These are phyloP conservation scores for Sphagnum fallax DNA, from an alignment of 228 moss, liverwort and hornwort genomes.

Conservation along the genomic window DNA sequence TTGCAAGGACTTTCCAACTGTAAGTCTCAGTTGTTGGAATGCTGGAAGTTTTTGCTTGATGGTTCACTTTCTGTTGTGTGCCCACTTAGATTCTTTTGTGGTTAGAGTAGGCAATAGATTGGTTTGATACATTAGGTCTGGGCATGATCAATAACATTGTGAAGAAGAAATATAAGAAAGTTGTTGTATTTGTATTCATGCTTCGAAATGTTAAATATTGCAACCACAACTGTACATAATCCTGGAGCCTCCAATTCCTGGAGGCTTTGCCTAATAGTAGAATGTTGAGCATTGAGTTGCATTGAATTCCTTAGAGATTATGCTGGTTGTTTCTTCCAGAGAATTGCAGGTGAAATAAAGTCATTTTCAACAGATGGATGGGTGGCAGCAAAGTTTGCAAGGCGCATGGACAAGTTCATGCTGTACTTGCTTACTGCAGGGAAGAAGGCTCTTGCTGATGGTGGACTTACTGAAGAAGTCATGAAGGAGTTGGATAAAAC, in stretches of 20 bases:
- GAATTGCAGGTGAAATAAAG: conserved; percentile 86
- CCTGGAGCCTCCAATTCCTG: no score
- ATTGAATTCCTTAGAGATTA: no score
- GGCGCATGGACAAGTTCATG: conserved; percentile 99
- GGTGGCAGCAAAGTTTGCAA: conserved; percentile 90
- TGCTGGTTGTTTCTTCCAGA: conserved; percentile 20
- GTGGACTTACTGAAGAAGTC: conserved; percentile 60
- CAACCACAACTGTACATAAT: no score
- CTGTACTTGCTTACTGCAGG: conserved; percentile 87
- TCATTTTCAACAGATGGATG: conserved; percentile 79
- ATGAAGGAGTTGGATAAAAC: conserved; percentile 76
- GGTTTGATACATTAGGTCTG: background rate
- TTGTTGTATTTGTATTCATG: background rate
- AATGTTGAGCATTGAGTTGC: no score
- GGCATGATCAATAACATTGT: background rate
- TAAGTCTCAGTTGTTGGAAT: conserved; percentile 17
- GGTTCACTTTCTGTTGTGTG: background rate
- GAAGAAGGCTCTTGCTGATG: conserved; percentile 86
- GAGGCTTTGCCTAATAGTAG: no score
- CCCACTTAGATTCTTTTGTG: background rate
- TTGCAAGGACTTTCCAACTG: conserved; percentile 93
- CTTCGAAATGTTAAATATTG: background rate
- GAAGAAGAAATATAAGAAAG: background rate
- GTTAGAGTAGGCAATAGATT: background rate
- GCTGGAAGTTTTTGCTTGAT: background rate